phyloP scores from a whole-genome alignment of 805 yeast species.

The Candida dajiaensis region DNA sequence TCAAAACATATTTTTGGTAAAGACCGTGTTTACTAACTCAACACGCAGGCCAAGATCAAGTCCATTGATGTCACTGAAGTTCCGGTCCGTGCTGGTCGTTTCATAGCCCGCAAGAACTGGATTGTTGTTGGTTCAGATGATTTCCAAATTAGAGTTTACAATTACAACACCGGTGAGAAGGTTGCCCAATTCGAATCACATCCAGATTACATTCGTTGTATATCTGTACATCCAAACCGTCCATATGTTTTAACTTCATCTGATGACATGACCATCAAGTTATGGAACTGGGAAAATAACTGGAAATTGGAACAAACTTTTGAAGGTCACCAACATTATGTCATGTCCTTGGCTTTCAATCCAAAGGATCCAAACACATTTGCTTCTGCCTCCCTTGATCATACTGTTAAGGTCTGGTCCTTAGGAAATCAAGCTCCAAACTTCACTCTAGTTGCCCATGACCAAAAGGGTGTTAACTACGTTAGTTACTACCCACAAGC shows the following conservation, averaged over 20 bases:
- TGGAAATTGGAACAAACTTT: slow-evolving; percentile 89
- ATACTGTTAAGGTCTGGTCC: slow-evolving; percentile 96
- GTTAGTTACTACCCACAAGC: slow-evolving; percentile 97
- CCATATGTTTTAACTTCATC: slow-evolving; percentile 85
- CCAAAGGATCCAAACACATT: slow-evolving; percentile 97
- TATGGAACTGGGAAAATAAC: slow-evolving; percentile 96
- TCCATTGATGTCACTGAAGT: slow-evolving; percentile 92
- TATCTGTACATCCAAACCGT: slow-evolving; percentile 91
- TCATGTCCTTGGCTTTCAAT: slow-evolving; percentile 90
- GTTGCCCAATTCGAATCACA: slow-evolving; percentile 96
- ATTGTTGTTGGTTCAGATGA: slow-evolving; percentile 94
- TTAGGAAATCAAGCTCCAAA: slow-evolving; percentile 83
- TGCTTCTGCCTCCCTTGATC: slow-evolving; percentile 95
- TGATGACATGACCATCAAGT: slow-evolving; percentile 85
- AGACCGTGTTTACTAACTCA: slow-evolving; percentile 4
- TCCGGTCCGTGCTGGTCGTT: slow-evolving; percentile 94
- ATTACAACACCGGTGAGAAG: slow-evolving; percentile 93
- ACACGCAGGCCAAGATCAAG: slow-evolving; percentile 57
- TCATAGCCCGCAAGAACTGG: slow-evolving; percentile 96
- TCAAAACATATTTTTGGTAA: background rate
- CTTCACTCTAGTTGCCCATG: slow-evolving; percentile 88
- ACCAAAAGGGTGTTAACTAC: slow-evolving; percentile 87
- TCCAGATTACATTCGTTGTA: slow-evolving; percentile 90
- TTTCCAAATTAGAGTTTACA: slow-evolving; percentile 87
- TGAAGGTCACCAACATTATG: slow-evolving; percentile 94